phyloP scores from a whole-genome alignment of 2,329 filamentous ascomycete genomes.

The Pseudogymnoascus sp. region DNA sequence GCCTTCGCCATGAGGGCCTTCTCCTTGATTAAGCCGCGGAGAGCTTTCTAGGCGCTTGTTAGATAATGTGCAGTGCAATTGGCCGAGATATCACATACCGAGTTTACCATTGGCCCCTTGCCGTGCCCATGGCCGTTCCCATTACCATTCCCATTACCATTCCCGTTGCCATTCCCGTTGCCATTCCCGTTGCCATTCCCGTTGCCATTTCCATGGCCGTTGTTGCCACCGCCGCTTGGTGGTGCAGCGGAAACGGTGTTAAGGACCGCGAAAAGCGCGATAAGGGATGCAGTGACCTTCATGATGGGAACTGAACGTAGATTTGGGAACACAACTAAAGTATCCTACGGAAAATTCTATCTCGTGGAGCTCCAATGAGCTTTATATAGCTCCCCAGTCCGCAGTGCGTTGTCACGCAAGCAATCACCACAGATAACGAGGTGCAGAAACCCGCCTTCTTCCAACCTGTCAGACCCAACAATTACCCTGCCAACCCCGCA shows the following conservation, averaged over 20 bases:
- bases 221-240: not conserved
- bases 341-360: not conserved
- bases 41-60: not conserved
- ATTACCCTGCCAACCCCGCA: not conserved
- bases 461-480: not conserved
- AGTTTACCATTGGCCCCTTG: not conserved
- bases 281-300: not conserved
- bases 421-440: not conserved
- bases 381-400: not conserved
- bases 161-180: too few species aligned
- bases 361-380: not conserved
- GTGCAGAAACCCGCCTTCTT: not conserved
- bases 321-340: not conserved
- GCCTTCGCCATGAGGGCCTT: slow-evolving; percentile 33
- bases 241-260: not conserved
- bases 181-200: too few species aligned
- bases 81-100: not conserved
- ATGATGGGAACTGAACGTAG: not conserved
- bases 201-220: not conserved
- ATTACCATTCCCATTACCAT: too few species aligned
- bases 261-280: not conserved
- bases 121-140: not conserved
- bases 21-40: not conserved
- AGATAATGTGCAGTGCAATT: not conserved
- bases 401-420: not conserved